Base-by-base conservation (phyloP, 31 red algal genomes). In the Asparagopsis taxiformis region DNA sequence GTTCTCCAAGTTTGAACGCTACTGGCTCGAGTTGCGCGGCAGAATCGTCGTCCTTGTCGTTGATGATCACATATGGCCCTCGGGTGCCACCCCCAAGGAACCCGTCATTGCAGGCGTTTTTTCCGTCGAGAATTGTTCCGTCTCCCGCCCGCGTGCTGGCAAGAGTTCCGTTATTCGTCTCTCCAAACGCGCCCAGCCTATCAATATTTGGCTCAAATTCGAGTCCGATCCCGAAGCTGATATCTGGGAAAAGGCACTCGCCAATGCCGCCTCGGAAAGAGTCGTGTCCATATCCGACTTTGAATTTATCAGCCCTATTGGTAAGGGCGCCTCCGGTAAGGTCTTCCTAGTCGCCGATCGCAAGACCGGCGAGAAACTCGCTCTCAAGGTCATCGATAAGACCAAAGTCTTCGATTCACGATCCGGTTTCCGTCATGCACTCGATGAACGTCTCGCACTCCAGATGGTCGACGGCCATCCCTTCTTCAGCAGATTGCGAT, bases 371-470 rank as follows among this genome's bases (percentile, higher is more conserved):
- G 72, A 84, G 53, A 78, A 84, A 49, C 65, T 90, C 13, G 94
- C 94, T 22, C 73, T 97, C 68, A 97, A 97, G 61, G 88, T 92
- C 31, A 80, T 97, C 17, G 77, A 90, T 33, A 97, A 97, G 70
- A 74, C 71, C 38, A 73, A 92, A 62, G 79, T 89, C 17, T 84
- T 88, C 33, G 75, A 85, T 24, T 88, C 86, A 17, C 62, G 69
- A 8, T 75, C 75, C 33, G 67, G 78, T 22, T 70, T 81, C 59
- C 39, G 76, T 31, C 94, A 88, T 66, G 87, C 85, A 6, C 37
- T 90, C 28, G 78, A 82, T 35, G 92, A 95, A 59, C 92, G 92
- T 31, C 80, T 89, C 0, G 77, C 81, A 6, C 50, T 95, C 35
- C 65, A 88, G 63, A 80, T 79, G 58, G 77, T 83, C 19, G 65